Percentiles rank a stretch among this genome's conserved stretches.
phyloP scores from a whole-genome alignment of 768 basidiomycete genomes.

The Mycena rosella region DNA sequence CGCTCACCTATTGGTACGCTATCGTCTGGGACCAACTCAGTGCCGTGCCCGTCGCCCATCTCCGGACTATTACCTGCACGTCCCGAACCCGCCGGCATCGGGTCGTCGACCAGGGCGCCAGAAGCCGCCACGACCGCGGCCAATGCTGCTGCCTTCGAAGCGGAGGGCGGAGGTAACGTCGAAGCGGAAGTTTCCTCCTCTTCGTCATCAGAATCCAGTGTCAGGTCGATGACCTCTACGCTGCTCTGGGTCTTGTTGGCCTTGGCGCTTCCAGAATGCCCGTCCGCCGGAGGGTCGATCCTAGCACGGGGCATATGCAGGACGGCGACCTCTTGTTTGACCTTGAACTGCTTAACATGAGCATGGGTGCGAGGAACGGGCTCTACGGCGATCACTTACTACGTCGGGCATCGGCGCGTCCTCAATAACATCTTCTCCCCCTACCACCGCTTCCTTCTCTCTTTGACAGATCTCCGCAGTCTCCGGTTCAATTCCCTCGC shows the following conservation, averaged over 20 bases:
- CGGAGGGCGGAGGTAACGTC: neutral
- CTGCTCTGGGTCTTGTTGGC: neutral
- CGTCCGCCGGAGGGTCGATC: neutral
- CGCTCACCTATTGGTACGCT: constrained; percentile 9
- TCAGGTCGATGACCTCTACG: constrained; percentile 29
- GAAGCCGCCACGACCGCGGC: neutral
- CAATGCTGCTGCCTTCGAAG: neutral
- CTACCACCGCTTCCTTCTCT: neutral
- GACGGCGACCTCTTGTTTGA: constrained; percentile 4
- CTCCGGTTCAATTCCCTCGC: neutral
- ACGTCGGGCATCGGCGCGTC: neutral
- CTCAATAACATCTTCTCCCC: neutral
- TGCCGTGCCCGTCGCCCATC: neutral
- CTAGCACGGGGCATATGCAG: neutral
- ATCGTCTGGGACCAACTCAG: neutral
- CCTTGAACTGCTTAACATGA: constrained; percentile 1
- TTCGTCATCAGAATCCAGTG: constrained; percentile 34
- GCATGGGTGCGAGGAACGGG: neutral
- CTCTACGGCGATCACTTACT: neutral
- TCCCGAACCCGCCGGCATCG: neutral
- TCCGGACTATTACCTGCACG: neutral
- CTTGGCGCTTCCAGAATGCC: neutral
- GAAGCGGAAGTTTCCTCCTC: neutral
- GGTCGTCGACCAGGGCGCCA: neutral
- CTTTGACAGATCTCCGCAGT: neutral